phyloP scores from a whole-genome alignment of 2,329 filamentous ascomycete species.

The Aspergillus novofumigatus region DNA sequence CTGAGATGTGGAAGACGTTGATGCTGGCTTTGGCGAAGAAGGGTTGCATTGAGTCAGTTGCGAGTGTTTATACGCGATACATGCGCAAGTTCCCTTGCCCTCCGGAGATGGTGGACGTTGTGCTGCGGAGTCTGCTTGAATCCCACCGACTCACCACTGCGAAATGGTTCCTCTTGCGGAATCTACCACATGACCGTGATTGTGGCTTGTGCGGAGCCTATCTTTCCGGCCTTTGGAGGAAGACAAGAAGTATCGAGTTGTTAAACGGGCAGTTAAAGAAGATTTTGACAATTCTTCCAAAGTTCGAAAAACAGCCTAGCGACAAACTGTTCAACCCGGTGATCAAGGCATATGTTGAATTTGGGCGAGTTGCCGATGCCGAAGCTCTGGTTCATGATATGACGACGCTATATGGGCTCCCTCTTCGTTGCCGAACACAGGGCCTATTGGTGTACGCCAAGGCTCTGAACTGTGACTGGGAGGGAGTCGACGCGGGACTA shows the following conservation, averaged over 20 bases:
- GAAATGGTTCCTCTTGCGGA: slow-evolving; percentile 32
- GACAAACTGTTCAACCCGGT: slow-evolving; percentile 40
- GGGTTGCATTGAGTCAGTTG: slow-evolving; percentile 34
- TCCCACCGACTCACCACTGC: slow-evolving; percentile 35
- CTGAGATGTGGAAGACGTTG: slow-evolving; percentile 35
- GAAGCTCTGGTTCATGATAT: slow-evolving; percentile 35
- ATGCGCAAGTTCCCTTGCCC: slow-evolving; percentile 27
- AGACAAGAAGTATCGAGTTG: slow-evolving; percentile 34
- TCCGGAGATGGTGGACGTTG: slow-evolving; percentile 28
- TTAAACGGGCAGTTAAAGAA: slow-evolving; percentile 32
- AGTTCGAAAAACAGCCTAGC: slow-evolving; percentile 29
- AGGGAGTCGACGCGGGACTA: slow-evolving; percentile 35
- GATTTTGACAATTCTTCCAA: slow-evolving; percentile 23
- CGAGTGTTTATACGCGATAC: slow-evolving; percentile 29
- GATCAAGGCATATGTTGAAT: slow-evolving; percentile 37
- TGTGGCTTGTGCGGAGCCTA: slow-evolving; percentile 36
- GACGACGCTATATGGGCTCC: slow-evolving; percentile 24
- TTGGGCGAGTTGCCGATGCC: slow-evolving; percentile 32
- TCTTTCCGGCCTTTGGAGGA: slow-evolving; percentile 37
- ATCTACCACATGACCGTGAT: slow-evolving; percentile 29
- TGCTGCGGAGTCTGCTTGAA: slow-evolving; percentile 36
- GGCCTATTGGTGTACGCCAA: slow-evolving; percentile 35
- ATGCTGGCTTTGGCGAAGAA: slow-evolving; percentile 33
- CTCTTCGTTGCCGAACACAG: slow-evolving; percentile 31
- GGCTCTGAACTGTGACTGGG: slow-evolving; percentile 39